These are phyloP conservation scores for Phialophora tarda DNA, from an alignment of 2,329 filamentous ascomycete genomes.

Conservation along the genomic window DNA sequence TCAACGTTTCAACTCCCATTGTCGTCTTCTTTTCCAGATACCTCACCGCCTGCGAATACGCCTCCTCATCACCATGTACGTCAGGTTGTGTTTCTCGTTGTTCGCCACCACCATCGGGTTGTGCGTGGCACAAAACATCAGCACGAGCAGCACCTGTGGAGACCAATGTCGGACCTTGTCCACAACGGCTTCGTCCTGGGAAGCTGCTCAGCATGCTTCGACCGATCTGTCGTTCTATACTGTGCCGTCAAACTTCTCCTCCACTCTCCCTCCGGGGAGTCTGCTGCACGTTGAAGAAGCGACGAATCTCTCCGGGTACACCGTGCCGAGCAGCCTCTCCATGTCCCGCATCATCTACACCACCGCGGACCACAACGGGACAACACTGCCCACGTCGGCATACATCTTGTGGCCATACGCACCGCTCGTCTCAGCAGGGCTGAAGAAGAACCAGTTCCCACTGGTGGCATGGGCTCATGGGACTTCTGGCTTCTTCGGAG, in stretches of 20 bases:
- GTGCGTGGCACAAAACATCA: neutral
- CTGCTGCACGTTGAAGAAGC: constrained; percentile 49
- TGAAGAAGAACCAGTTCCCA: constrained; percentile 35
- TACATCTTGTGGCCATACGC: constrained; percentile 58
- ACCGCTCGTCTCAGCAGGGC: constrained; percentile 32
- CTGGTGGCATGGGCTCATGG: constrained; percentile 55
- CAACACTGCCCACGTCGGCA: constrained; percentile 55
- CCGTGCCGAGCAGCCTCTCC: constrained; percentile 50
- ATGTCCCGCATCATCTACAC: constrained; percentile 59
- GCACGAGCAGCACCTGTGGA: constrained; percentile 4
- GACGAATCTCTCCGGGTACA: constrained; percentile 48
- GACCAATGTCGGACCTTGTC: neutral
- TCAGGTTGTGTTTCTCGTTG: neutral
- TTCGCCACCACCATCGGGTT: neutral
- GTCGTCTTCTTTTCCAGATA: neutral
- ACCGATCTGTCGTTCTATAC: constrained; percentile 52
- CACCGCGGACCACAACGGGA: constrained; percentile 54
- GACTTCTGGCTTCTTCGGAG: constrained; percentile 50
- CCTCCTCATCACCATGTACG: neutral
- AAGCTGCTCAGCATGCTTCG: constrained; percentile 42
- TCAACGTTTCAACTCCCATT: neutral
- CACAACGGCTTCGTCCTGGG: constrained; percentile 8
- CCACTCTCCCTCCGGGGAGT: constrained; percentile 43
- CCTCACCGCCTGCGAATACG: neutral
- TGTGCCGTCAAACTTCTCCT: constrained; percentile 35